Base-by-base conservation (phyloP, 148 eudicot genomes). In the Rhododendron williamsianum region DNA sequence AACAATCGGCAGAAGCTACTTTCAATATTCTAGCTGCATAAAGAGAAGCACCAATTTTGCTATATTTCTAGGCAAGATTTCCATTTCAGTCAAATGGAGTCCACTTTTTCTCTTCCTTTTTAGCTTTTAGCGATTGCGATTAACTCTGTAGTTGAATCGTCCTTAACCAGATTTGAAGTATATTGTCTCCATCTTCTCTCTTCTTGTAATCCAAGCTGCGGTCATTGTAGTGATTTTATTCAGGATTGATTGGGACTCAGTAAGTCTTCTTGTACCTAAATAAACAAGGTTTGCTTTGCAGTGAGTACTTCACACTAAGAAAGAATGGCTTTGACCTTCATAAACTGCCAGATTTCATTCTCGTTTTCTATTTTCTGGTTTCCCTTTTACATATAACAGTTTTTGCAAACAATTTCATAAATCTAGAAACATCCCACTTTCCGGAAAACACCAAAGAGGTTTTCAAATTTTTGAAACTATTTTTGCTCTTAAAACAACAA, bases 141-240 rank as follows among this genome's bases (percentile, higher is more conserved):
- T 78, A n/a, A 23, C 6, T 48, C 35, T n/a, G 30, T 52, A 18
- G 33, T 58, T 35, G n/a, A 23, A 51, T 41, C 77, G 15, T 65
- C 82, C 84, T 82, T 82, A 25, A 86, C 82, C 69, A 46, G 30
- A n/a, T 82, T 83, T 46, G 6, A 80, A 78, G 43, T 87, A 87
- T 76, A 87, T 67, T 11, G 30, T 84, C 15, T 74, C 48, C 33
- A 36, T 87, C 72, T 78, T 30, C 80, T 83, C 80, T n/a, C 35
- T 87, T 56, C 56, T 67, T 67, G 79, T 87, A 45, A 81, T 87
- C 74, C 83, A 87, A 87, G 86, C 79, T 9, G 86, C 15, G 19
- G 80, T 67, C 25, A 12, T 78, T 30, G 36, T 83, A 18, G 60
- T 51, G 3, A 87, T 87, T 69, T 78, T 87, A 82, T 87, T 87